phyloP scores from a whole-genome alignment of 2,329 filamentous ascomycete genomes.

The Colletotrichum spinosum region DNA sequence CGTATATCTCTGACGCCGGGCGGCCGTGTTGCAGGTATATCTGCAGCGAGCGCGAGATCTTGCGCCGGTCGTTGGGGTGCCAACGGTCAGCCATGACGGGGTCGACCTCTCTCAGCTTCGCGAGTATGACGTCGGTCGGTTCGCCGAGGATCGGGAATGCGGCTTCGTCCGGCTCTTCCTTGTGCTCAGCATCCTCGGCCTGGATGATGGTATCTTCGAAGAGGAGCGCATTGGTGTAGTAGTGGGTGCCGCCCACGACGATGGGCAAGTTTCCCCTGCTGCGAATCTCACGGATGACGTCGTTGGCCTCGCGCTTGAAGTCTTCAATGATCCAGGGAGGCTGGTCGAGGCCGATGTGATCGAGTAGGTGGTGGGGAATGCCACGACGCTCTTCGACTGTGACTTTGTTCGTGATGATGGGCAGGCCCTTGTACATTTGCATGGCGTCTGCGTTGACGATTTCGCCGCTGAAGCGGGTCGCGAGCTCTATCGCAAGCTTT shows the following conservation, averaged over 20 bases:
- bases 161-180: slow-evolving; percentile 37
- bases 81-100: slow-evolving; percentile 89
- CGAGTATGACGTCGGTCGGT: slow-evolving; percentile 77
- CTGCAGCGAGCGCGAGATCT: slow-evolving; percentile 89
- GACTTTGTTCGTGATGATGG: slow-evolving; percentile 96
- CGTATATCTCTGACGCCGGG: slow-evolving; percentile 87
- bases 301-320: slow-evolving; percentile 78
- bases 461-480: slow-evolving; percentile 86
- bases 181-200: slow-evolving; percentile 6
- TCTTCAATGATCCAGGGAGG: slow-evolving; percentile 85
- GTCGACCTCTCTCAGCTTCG: slow-evolving; percentile 82
- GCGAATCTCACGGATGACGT: slow-evolving; percentile 81
- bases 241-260: slow-evolving; percentile 93
- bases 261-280: slow-evolving; percentile 85
- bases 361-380: slow-evolving; percentile 89
- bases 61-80: slow-evolving; percentile 93
- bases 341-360: slow-evolving; percentile 79
- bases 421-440: slow-evolving; percentile 93
- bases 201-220: slow-evolving; percentile 78
- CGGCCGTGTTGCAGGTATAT: slow-evolving; percentile 88
- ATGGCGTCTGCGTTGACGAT: slow-evolving; percentile 98
- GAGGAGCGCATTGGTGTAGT: slow-evolving; percentile 90
- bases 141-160: slow-evolving; percentile 79
- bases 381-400: slow-evolving; percentile 78
- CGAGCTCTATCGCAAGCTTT: slow-evolving; percentile 90